These are phyloP conservation scores for Gossypium mustelinum DNA, from an alignment of 345 rosid species.

Conservation along the genomic window DNA sequence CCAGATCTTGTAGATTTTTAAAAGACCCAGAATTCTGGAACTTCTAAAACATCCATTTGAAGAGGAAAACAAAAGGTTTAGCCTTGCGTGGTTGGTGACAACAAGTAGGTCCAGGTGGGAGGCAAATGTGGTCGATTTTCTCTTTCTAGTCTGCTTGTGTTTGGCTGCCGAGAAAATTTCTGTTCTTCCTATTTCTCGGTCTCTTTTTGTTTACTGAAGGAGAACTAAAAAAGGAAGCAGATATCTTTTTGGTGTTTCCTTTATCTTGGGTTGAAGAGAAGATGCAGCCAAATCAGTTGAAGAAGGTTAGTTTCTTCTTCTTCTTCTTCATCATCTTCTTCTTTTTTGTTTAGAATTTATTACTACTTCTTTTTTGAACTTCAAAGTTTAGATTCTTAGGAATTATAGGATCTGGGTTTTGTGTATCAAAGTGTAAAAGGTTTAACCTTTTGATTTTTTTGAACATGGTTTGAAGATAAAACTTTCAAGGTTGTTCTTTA, in stretches of 20 bases:
- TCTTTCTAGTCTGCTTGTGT: background rate
- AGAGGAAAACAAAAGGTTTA: background rate
- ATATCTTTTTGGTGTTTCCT: background rate
- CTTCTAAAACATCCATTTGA: background rate
- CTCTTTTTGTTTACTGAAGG: background rate
- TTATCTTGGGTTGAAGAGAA: background rate
- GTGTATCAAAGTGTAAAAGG: background rate
- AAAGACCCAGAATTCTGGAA: slow-evolving; percentile 11
- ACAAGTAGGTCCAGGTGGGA: background rate
- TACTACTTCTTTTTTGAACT: background rate
- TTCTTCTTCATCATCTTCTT: background rate
- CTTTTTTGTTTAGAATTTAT: background rate
- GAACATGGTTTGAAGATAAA: background rate
- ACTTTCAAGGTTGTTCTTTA: background rate
- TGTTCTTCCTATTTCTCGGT: background rate
- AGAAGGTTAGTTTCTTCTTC: slow-evolving; percentile 7
- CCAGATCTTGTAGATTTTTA: background rate
- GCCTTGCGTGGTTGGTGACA: background rate
- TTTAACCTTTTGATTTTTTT: background rate
- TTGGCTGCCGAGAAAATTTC: background rate
- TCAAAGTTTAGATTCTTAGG: background rate
- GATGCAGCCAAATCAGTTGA: background rate
- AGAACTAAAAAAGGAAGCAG: background rate
- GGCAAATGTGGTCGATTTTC: background rate
- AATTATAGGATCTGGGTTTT: background rate